phyloP scores from a whole-genome alignment of 192 early-diverging fungal genomes.

The Coemansia sp. region DNA sequence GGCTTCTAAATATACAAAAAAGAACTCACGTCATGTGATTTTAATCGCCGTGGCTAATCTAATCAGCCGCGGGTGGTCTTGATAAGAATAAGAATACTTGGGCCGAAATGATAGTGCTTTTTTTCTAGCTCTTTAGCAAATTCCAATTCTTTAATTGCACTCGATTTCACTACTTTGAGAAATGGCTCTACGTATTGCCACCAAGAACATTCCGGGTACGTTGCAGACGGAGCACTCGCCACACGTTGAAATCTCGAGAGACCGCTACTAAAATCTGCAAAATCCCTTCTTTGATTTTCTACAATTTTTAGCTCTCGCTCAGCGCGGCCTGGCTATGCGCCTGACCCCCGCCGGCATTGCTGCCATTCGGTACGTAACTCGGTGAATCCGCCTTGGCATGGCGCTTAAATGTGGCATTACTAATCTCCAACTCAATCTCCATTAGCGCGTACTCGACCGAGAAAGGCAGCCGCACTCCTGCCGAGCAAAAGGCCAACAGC shows the following conservation, averaged over 20 bases:
- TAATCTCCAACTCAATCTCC: neutral
- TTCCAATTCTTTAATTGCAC: neutral
- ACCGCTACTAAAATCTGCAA: neutral
- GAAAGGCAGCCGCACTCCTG: constrained; percentile 23
- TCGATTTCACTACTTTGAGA: neutral
- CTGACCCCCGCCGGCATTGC: constrained; percentile 42
- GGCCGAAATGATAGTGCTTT: neutral
- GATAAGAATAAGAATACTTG: neutral
- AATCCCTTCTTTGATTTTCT: neutral
- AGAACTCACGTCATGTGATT: neutral
- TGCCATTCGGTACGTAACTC: constrained; percentile 31
- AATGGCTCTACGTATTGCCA: neutral
- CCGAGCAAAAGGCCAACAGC: constrained; percentile 82
- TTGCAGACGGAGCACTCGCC: neutral
- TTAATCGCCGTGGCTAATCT: neutral
- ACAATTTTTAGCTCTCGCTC: constrained; percentile 34
- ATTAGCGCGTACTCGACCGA: constrained; percentile 41
- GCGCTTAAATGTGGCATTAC: neutral
- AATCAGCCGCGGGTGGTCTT: neutral
- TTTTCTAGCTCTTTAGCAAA: neutral
- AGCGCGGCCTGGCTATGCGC: constrained; percentile 49
- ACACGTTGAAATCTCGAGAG: neutral
- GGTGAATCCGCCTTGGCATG: neutral
- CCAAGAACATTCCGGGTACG: neutral
- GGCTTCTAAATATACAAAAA: neutral